These are phyloP conservation scores for Nothophaeocryptopus gaeumannii DNA, from an alignment of 2,329 filamentous ascomycete species.

Conservation along the genomic window DNA sequence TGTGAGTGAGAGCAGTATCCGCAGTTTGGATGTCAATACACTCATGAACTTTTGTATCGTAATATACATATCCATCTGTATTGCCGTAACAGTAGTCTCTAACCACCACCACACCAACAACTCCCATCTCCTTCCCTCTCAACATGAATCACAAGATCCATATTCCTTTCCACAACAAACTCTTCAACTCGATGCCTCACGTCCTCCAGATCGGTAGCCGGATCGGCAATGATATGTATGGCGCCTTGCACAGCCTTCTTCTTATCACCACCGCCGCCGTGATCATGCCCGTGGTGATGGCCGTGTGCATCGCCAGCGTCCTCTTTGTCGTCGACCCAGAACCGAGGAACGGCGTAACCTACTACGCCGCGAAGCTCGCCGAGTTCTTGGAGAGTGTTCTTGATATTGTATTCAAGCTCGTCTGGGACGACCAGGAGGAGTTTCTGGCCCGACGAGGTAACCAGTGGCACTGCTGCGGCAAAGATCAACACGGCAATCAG, in stretches of 20 bases:
- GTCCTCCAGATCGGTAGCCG: conserved; percentile 73
- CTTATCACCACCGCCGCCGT: conserved; percentile 9
- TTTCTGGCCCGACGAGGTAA: conserved; percentile 77
- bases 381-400: conserved; percentile 81
- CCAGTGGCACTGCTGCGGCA: conserved; percentile 82
- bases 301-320: conserved; percentile 34
- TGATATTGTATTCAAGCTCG: conserved; percentile 80
- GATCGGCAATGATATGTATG: conserved; percentile 78
- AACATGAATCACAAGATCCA: conserved; percentile 84
- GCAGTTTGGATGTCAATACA: no score
- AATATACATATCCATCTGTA: no score
- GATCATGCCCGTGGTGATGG: conserved; percentile 40
- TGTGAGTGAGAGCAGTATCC: neutral
- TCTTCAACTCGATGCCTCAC: conserved; percentile 72
- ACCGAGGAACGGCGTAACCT: conserved; percentile 81
- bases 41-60: no score
- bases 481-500: conserved; percentile 92
- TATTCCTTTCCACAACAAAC: conserved; percentile 67
- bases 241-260: conserved; percentile 66
- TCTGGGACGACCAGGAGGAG: conserved; percentile 82
- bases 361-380: conserved; percentile 78
- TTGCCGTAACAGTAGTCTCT: neutral
- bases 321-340: conserved; percentile 79
- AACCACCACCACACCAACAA: conserved; percentile 59
- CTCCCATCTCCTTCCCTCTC: conserved; percentile 74